phyloP scores from a whole-genome alignment of 768 basidiomycete species.

The Pilatotrama ljubarskyi region DNA sequence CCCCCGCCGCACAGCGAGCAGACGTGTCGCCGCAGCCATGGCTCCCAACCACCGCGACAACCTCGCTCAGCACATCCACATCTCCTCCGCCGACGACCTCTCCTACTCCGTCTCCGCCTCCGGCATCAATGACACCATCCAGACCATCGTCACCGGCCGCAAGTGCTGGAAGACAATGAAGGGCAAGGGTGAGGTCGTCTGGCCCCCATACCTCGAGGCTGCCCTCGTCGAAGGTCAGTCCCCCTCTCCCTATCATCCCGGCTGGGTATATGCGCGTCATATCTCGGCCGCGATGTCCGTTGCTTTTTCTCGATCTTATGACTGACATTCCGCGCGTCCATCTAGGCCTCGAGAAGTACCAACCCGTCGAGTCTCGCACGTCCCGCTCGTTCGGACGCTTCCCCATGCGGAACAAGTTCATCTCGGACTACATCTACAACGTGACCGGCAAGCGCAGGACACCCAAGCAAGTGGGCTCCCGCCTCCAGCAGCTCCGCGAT shows the following conservation, averaged over 20 bases:
- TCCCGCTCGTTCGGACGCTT: constrained; percentile 31
- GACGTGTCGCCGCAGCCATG: constrained; percentile 15
- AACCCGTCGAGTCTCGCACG: constrained; percentile 32
- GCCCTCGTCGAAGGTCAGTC: constrained; percentile 68
- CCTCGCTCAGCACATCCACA: constrained; percentile 29
- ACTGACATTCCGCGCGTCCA: constrained; percentile 1
- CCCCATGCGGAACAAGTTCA: constrained; percentile 36
- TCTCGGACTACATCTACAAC: constrained; percentile 64
- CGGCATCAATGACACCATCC: constrained; percentile 31
- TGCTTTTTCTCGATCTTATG: not conserved
- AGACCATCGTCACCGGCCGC: constrained; percentile 34
- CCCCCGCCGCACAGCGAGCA: constrained; percentile 14
- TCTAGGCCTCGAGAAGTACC: constrained; percentile 32
- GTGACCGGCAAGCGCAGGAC: constrained; percentile 71
- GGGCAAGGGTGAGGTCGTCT: constrained; percentile 74
- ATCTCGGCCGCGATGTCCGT: not conserved
- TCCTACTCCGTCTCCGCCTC: constrained; percentile 28
- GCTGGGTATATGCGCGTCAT: constrained; percentile 8
- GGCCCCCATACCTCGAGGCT: constrained; percentile 81
- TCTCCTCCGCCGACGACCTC: constrained; percentile 33
- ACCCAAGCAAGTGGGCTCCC: constrained; percentile 80
- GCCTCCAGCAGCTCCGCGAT: constrained; percentile 77
- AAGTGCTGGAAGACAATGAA: constrained; percentile 70
- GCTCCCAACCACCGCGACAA: constrained; percentile 22
- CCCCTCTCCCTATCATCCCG: not conserved